Conservation (phyloP, 2,329 filamentous ascomycete species). For the Aureobasidium subglaciale region DNA sequence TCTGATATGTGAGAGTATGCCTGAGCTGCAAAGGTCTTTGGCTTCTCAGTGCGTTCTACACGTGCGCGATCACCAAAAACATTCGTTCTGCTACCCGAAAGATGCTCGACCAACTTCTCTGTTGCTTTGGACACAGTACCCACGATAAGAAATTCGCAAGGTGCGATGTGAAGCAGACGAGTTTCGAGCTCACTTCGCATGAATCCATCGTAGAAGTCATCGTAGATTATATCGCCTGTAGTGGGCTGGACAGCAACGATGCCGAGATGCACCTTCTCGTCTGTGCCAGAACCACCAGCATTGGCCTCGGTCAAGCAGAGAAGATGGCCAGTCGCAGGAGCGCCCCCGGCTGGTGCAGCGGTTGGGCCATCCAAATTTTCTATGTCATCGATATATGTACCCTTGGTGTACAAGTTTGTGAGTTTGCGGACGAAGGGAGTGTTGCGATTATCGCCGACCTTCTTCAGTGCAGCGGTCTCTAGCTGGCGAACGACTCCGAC, state of each 20-base stretch:
- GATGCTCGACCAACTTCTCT: constrained; percentile 82
- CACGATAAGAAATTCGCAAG: constrained; percentile 90
- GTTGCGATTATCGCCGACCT: constrained; percentile 88
- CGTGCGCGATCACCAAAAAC: constrained; percentile 87
- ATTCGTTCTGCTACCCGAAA: constrained; percentile 81
- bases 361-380: constrained; percentile 61
- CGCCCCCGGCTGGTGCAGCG: constrained; percentile 49
- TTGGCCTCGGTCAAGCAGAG: constrained; percentile 85
- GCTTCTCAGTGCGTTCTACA: constrained; percentile 68
- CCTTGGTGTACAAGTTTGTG: constrained; percentile 96
- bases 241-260: constrained; percentile 91
- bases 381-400: constrained; percentile 91
- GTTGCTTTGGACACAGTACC: constrained; percentile 84
- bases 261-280: constrained; percentile 89
- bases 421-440: constrained; percentile 86
- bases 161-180: constrained; percentile 86
- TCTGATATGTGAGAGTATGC: constrained; percentile 82
- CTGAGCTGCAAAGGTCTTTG: constrained; percentile 75
- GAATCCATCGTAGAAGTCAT: constrained; percentile 93
- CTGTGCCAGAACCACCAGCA: constrained; percentile 71
- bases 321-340: constrained; percentile 71
- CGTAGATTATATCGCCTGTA: constrained; percentile 92
- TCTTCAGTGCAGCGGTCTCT: constrained; percentile 92
- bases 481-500: constrained; percentile 91
- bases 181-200: constrained; percentile 97